Evolutionary conservation across 2,329 filamentous ascomycete species (phyloP).

Genomic region (Aureobasidium sp.): DNA sequence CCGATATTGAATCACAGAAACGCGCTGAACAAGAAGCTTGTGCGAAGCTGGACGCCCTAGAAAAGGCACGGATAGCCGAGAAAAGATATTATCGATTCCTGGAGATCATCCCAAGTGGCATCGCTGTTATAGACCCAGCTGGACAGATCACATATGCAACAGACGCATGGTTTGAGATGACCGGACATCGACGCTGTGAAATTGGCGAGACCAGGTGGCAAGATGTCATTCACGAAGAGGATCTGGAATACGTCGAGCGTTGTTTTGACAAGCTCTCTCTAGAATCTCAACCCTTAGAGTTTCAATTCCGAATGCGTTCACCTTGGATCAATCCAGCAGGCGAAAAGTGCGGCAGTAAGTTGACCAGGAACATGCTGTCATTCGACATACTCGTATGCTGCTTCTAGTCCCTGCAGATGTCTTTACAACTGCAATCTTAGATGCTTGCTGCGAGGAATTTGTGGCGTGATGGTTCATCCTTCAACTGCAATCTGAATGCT

Average conservation of each 20-base stretch:
- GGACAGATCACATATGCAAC: constrained; percentile 9
- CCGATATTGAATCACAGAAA: constrained; percentile 20
- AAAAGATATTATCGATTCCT: constrained; percentile 17
- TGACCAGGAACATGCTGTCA: not conserved
- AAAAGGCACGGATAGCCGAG: constrained; percentile 32
- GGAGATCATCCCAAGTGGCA: constrained; percentile 28
- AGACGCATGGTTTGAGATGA: constrained; percentile 8
- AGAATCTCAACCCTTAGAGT: constrained; percentile 23
- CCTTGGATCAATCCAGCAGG: constrained; percentile 21
- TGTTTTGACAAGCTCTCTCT: not conserved
- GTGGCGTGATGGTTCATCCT: not conserved
- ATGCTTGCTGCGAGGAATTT: not conserved
- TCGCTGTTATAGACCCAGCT: constrained; percentile 17
- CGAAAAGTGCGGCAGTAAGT: constrained; percentile 11
- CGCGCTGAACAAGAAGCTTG: constrained; percentile 27
- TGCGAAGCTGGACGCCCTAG: constrained; percentile 31
- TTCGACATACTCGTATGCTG: not conserved
- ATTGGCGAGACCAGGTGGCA: constrained; percentile 22
- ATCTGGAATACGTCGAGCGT: constrained; percentile 18
- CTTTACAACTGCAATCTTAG: not conserved
- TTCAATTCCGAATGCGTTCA: constrained; percentile 31
- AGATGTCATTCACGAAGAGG: constrained; percentile 19
- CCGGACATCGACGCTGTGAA: not conserved
- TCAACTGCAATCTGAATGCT: not conserved
- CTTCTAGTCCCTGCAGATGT: not conserved